phyloP scores from a whole-genome alignment of 352 stramenopile species.

The Phytophthora nicotianae region DNA sequence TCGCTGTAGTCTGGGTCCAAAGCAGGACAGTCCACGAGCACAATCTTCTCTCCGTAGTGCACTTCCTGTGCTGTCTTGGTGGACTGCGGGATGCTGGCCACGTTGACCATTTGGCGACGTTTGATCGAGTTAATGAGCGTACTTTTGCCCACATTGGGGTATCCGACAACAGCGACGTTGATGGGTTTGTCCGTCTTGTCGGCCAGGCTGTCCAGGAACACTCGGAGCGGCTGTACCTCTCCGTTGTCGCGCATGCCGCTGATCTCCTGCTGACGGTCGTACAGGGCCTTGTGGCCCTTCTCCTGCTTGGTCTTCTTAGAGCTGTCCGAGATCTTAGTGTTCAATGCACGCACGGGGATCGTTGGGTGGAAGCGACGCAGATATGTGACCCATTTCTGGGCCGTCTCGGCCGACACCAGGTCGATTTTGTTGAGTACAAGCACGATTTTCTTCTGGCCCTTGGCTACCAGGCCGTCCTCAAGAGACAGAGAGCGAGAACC shows the following conservation, averaged over 20 bases:
- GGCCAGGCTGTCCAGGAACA: slow-evolving; percentile 97
- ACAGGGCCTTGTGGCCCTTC: slow-evolving; percentile 69
- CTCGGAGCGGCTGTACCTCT: slow-evolving; percentile 88
- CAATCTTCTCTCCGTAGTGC: slow-evolving; percentile 96
- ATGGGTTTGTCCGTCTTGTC: slow-evolving; percentile 76
- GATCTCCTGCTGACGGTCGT: slow-evolving; percentile 73
- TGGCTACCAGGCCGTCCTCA: slow-evolving; percentile 94
- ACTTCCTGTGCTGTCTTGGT: slow-evolving; percentile 91
- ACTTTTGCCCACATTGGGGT: slow-evolving; percentile 96
- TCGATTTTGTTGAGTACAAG: slow-evolving; percentile 99
- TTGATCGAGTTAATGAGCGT: slow-evolving; percentile 97
- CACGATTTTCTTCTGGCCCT: slow-evolving; percentile 96
- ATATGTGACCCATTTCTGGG: slow-evolving; percentile 95
- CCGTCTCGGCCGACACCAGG: slow-evolving; percentile 88
- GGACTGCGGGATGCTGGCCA: slow-evolving; percentile 59
- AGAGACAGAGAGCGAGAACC: slow-evolving; percentile 93
- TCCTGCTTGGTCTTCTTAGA: slow-evolving; percentile 86
- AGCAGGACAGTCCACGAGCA: slow-evolving; percentile 96
- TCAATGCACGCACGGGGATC: slow-evolving; percentile 87
- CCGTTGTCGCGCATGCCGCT: slow-evolving; percentile 77
- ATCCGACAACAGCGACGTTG: slow-evolving; percentile 97
- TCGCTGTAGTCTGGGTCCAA: slow-evolving; percentile 96
- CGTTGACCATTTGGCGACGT: slow-evolving; percentile 56
- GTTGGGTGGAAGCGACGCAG: slow-evolving; percentile 95
- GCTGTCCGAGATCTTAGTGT: slow-evolving; percentile 90